A percentile compares a stretch with the other conserved stretches of the same genome.
These are phyloP conservation scores for Penicillium cataractarum DNA, from an alignment of 495 filamentous ascomycete genomes.

Conservation along the genomic window DNA sequence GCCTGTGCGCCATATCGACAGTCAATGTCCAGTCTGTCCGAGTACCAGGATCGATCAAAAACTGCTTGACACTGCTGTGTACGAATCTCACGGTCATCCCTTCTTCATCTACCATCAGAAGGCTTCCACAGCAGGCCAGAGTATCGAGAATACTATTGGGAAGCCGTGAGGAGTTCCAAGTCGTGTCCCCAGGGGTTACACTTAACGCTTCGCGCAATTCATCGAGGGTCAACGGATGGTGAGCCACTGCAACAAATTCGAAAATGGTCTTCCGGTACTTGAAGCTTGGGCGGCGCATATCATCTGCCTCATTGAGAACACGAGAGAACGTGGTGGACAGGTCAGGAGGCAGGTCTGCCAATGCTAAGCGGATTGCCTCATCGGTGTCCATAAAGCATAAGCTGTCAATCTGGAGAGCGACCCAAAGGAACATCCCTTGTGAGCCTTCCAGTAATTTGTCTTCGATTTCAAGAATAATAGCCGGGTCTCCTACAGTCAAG, in stretches of 20 bases:
- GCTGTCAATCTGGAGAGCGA: constrained; percentile 45
- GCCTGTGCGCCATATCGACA: constrained; percentile 25
- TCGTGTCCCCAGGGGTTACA: background rate
- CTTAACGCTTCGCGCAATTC: background rate
- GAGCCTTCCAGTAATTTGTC: constrained; percentile 5
- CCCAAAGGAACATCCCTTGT: constrained; percentile 52
- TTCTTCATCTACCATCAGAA: constrained; percentile 51
- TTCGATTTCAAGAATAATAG: background rate
- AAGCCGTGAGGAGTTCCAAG: background rate
- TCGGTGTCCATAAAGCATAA: constrained; percentile 45
- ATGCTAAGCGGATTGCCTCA: constrained; percentile 39
- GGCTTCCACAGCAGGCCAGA: constrained; percentile 41
- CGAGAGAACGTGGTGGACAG: background rate
- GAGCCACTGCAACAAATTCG: background rate
- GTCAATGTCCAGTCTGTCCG: constrained; percentile 5
- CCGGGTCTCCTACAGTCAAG: background rate
- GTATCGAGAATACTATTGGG: background rate
- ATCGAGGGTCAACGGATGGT: background rate
- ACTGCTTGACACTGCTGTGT: constrained; percentile 50
- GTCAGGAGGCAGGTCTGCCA: constrained; percentile 43
- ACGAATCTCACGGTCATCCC: constrained; percentile 40
- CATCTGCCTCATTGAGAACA: background rate
- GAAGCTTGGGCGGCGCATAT: background rate
- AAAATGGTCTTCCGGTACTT: background rate
- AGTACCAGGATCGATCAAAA: constrained; percentile 36